Percentiles rank a stretch among this genome's conserved stretches.
These are phyloP conservation scores for Viola pubescens DNA, from an alignment of 441 rosid species.

Conservation along the genomic window DNA sequence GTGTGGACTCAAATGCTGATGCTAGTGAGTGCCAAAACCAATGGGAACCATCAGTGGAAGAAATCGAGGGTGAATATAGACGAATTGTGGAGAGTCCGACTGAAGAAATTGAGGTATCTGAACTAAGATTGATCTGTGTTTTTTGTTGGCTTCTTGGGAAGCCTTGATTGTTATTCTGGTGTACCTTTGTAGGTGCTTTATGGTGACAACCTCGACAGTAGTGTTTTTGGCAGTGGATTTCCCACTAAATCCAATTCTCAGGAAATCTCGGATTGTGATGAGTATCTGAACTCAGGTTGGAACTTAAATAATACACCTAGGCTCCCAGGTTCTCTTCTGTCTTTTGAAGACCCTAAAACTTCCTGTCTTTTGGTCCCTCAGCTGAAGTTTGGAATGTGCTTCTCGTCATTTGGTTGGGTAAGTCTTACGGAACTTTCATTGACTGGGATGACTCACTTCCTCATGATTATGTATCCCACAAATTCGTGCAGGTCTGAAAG, in stretches of 20 bases:
- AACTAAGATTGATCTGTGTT: constrained; percentile 3
- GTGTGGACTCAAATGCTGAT: constrained; percentile 16
- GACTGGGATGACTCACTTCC: no score
- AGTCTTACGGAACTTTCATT: constrained; percentile 20
- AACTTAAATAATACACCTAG: constrained; percentile 54
- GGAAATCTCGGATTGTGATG: constrained; percentile 20
- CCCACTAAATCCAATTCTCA: constrained; percentile 25
- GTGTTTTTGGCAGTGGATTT: constrained; percentile 60
- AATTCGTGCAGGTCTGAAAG: background rate
- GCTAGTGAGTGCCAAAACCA: constrained; percentile 18
- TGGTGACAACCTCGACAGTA: constrained; percentile 48
- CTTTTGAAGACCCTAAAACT: constrained; percentile 37
- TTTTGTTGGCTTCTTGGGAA: constrained; percentile 6
- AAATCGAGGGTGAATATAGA: constrained; percentile 54
- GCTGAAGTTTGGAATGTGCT: constrained; percentile 61
- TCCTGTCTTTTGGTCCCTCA: constrained; percentile 39
- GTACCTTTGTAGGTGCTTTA: constrained; percentile 46
- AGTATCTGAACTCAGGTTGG: constrained; percentile 54
- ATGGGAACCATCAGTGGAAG: constrained; percentile 31
- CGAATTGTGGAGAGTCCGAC: constrained; percentile 48
- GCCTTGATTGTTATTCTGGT: constrained; percentile 10
- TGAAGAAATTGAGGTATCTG: constrained; percentile 47
- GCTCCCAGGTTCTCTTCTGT: constrained; percentile 60
- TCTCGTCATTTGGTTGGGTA: constrained; percentile 61
- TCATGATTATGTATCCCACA: background rate